Conservation (phyloP, 805 yeast species). For the Sungouiella thailandica region DNA sequence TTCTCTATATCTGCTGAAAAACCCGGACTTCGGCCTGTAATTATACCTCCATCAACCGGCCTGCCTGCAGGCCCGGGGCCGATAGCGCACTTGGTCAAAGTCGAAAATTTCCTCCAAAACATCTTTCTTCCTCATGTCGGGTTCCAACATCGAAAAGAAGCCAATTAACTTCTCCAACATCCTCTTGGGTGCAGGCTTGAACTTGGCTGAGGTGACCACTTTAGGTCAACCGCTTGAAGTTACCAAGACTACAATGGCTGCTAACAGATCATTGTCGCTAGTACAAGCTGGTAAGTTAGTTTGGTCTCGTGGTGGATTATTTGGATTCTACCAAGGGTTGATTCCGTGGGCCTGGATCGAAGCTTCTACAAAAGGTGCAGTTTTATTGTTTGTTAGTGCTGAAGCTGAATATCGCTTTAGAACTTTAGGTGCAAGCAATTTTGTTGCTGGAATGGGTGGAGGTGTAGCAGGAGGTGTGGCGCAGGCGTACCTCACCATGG, state of each 20-base stretch:
- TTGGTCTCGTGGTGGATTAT: conserved; percentile 89
- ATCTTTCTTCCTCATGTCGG: neutral
- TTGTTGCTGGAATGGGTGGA: conserved; percentile 87
- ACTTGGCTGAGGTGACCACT: conserved; percentile 78
- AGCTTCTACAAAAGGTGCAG: conserved; percentile 99
- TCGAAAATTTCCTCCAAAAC: neutral
- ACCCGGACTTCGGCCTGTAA: too few relatives aligned
- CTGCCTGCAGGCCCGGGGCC: conserved; percentile 52
- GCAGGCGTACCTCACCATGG: conserved; percentile 95
- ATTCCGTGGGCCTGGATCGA: conserved; percentile 99
- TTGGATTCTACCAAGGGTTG: conserved; percentile 94
- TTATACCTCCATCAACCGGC: neutral
- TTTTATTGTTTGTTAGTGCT: conserved; percentile 82
- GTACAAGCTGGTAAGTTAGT: conserved; percentile 66
- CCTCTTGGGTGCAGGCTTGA: conserved; percentile 87
- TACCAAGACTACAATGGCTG: conserved; percentile 96
- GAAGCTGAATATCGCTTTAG: conserved; percentile 82
- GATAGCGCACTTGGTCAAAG: conserved; percentile 26
- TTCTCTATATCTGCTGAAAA: too few relatives aligned
- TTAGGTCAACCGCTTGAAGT: conserved; percentile 98
- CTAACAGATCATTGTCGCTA: conserved; percentile 72
- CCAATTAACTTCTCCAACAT: conserved; percentile 86
- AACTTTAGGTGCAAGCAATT: conserved; percentile 56
- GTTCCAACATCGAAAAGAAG: conserved; percentile 55
- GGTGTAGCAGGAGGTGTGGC: conserved; percentile 96